Evolutionary conservation across 306 rosid species (phyloP), one percentile per base, ranked within the genome.

Genomic region (Styphnolobium japonicum): DNA sequence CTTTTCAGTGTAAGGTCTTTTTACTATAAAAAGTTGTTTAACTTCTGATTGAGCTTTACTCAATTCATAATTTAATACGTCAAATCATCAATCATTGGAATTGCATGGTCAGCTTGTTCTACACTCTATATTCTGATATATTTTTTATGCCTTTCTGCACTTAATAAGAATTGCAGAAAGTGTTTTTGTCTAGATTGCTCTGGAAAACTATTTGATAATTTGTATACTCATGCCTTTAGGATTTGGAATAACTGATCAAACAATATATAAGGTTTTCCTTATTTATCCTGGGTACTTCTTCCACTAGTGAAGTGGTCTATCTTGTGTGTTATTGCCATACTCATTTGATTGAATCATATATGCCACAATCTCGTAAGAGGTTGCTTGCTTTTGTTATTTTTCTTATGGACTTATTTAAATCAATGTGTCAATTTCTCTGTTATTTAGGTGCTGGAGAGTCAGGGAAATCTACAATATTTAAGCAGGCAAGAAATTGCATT

Each of bases 401-500:
- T 69, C 48, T 66, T 23, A 33, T 34, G 67, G 21, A 19, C 63
- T 76, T 75, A 37, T 56, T 67, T 39, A n/a, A 69, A 62, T 29
- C 63, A 74, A 81, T 53, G 21, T 58, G 75, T 37, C 49, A 19
- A 39, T 18, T 49, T 40, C 49, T 70, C 45, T 75, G 49, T 81
- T 61, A 39, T 82, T 66, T 34, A 92, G 97, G 94, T 86, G 90
- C 91, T 77, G 97, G 97, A 43, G 97, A 92, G 78, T 92, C 97
- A 2, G 98, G 98, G 80, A 96, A 96, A 80, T 96, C 99, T 37
- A 96, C 99, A 31, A 91, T 93, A 75, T 96, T 93, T 87, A 93
- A 96, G 88, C 99, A 95, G 96, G 99, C 75, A 85, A 79, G 93
- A 82, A 11, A 64, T 39, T 66, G 27, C 37, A 21, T 52, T 72